phyloP scores from a whole-genome alignment of 2,329 filamentous ascomycete genomes.

The Aspergillus hiratsukae region DNA sequence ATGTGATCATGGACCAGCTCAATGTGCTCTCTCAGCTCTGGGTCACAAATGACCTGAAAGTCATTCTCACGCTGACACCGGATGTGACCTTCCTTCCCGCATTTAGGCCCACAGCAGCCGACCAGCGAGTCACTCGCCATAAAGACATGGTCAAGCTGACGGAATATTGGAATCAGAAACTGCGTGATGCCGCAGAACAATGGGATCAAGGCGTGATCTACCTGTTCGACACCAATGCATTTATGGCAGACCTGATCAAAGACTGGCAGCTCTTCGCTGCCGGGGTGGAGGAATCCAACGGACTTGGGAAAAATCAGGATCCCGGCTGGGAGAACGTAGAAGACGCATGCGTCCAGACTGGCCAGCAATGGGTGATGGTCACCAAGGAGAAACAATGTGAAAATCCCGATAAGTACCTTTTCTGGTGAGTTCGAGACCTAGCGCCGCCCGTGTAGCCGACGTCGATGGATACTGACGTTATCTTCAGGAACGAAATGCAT shows the following conservation, averaged over 20 bases:
- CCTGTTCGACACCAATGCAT: conserved; percentile 38
- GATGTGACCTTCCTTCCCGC: conserved; percentile 40
- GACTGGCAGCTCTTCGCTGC: conserved; percentile 34
- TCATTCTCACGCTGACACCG: conserved; percentile 35
- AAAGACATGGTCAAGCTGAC: conserved; percentile 32
- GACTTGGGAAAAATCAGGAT: conserved; percentile 29
- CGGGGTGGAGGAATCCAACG: conserved; percentile 32
- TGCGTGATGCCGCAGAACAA: conserved; percentile 24
- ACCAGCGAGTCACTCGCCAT: conserved; percentile 21
- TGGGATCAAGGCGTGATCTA: conserved; percentile 35
- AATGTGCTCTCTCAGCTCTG: conserved; percentile 26
- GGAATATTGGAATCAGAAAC: conserved; percentile 32
- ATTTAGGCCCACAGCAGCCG: conserved; percentile 21
- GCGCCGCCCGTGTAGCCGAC: conserved; percentile 1
- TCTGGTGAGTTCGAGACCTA: conserved; percentile 31
- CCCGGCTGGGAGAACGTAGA: conserved; percentile 35
- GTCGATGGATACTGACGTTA: conserved; percentile 4
- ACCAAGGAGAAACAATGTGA: conserved; percentile 30
- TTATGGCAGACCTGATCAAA: conserved; percentile 36
- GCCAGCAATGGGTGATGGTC: conserved; percentile 25
- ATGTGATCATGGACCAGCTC: conserved; percentile 31
- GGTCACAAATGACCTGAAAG: conserved; percentile 26
- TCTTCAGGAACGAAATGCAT: conserved; percentile 39
- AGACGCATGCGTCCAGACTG: conserved; percentile 30
- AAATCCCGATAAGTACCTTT: conserved; percentile 36